Percentiles rank a stretch among this genome's conserved stretches.
Evolutionary conservation across 257 asterid genomes (phyloP).

Genomic region (Solanum stenotomum): DNA sequence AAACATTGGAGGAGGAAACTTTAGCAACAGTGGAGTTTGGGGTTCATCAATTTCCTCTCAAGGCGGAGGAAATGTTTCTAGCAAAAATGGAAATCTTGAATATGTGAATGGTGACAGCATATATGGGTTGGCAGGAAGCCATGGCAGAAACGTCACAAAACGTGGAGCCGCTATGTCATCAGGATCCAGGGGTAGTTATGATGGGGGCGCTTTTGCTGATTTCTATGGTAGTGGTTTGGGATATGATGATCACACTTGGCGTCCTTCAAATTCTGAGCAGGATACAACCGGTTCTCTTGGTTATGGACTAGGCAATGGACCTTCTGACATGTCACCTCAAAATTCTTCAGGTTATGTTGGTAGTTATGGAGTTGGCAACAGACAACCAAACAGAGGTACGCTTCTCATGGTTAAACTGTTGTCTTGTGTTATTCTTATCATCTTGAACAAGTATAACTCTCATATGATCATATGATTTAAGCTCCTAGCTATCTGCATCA

Average conservation of each 20-base stretch:
- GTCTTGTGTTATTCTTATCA: not conserved
- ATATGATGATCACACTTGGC: slow-evolving; percentile 62
- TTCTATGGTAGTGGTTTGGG: slow-evolving; percentile 30
- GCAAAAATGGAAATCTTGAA: slow-evolving; percentile 7
- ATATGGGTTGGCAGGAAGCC: slow-evolving; percentile 32
- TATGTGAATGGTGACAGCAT: slow-evolving; percentile 36
- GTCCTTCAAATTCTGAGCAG: slow-evolving; percentile 34
- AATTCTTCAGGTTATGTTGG: slow-evolving; percentile 46
- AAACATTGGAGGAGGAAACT: not conserved
- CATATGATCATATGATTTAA: not conserved
- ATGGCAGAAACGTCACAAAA: slow-evolving; percentile 26
- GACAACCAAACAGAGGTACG: slow-evolving; percentile 55
- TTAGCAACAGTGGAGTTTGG: slow-evolving; percentile 34
- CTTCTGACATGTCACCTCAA: slow-evolving; percentile 32
- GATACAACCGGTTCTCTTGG: slow-evolving; percentile 35
- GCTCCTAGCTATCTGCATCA: not conserved
- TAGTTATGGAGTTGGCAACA: slow-evolving; percentile 39
- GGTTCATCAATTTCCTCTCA: slow-evolving; percentile 23
- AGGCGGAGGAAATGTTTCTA: slow-evolving; percentile 19
- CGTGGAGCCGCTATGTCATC: slow-evolving; percentile 27
- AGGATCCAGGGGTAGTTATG: slow-evolving; percentile 27
- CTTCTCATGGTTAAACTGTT: not conserved
- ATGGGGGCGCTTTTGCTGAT: slow-evolving; percentile 33
- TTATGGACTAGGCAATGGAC: slow-evolving; percentile 27
- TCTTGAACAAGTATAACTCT: not conserved